A percentile compares a stretch with the other conserved stretches of the same genome.
phyloP scores from a whole-genome alignment of 306 rosid genomes.

The Pueraria montana region DNA sequence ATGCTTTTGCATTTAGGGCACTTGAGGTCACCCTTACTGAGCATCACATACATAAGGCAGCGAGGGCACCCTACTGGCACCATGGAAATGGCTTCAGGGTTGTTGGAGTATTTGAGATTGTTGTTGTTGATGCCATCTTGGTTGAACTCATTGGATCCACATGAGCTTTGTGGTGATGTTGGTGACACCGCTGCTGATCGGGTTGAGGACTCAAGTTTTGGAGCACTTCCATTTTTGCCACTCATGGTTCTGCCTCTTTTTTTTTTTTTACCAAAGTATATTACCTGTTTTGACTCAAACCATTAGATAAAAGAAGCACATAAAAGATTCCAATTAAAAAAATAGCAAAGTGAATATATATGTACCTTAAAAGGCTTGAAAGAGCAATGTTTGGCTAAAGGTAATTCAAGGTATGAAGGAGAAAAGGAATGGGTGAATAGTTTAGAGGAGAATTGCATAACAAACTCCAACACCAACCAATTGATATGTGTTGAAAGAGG shows the following conservation, averaged over 20 bases:
- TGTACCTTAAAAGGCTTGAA: too few species aligned
- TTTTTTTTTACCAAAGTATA: too few species aligned
- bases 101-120: slow-evolving; percentile 57
- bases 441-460: too few species aligned
- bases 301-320: neutral
- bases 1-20: slow-evolving; percentile 98
- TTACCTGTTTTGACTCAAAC: neutral
- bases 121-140: slow-evolving; percentile 52
- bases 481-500: too few species aligned
- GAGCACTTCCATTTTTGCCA: slow-evolving; percentile 69
- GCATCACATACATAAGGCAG: slow-evolving; percentile 96
- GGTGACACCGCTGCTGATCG: slow-evolving; percentile 75
- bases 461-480: too few species aligned
- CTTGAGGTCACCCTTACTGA: slow-evolving; percentile 78
- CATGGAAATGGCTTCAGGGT: slow-evolving; percentile 90
- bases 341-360: too few species aligned
- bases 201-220: slow-evolving; percentile 75
- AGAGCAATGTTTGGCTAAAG: too few species aligned
- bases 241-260: too few species aligned
- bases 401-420: too few species aligned
- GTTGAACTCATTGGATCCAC: slow-evolving; percentile 81
- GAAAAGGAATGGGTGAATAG: too few species aligned
- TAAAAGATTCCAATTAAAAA: neutral
- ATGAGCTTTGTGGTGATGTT: slow-evolving; percentile 82
- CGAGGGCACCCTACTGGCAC: slow-evolving; percentile 90